phyloP scores from a whole-genome alignment of 495 filamentous ascomycete species.

The Parmelia sp. region DNA sequence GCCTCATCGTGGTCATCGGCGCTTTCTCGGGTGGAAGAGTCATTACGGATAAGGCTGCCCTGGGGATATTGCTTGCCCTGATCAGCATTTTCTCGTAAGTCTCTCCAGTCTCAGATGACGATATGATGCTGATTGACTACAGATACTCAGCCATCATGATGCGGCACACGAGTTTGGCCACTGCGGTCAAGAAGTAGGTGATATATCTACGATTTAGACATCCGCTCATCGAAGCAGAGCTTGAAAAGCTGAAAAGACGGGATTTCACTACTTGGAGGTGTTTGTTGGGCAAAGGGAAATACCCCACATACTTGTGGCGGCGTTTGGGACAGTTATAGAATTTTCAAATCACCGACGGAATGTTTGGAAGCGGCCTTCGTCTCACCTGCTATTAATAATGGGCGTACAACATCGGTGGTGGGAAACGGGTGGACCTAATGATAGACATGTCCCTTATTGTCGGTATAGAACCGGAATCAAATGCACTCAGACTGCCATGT shows the following conservation, averaged over 20 bases:
- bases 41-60: slow-evolving; percentile 24
- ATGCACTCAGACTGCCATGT: background rate
- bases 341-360: background rate
- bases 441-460: background rate
- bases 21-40: slow-evolving; percentile 22
- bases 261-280: background rate
- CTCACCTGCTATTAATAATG: background rate
- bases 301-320: background rate
- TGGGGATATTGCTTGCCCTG: slow-evolving; percentile 24
- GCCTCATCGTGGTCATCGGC: slow-evolving; percentile 38
- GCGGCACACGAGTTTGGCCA: slow-evolving; percentile 15
- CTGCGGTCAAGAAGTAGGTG: slow-evolving; percentile 1
- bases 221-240: slow-evolving; percentile 4
- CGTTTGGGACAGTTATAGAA: background rate
- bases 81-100: slow-evolving; percentile 25
- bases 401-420: background rate
- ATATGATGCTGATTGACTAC: slow-evolving; percentile 6
- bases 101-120: background rate
- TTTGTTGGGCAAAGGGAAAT: slow-evolving; percentile 14
- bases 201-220: slow-evolving; percentile 1
- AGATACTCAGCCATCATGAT: slow-evolving; percentile 26
- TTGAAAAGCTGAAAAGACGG: slow-evolving; percentile 4
- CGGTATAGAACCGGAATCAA: background rate
- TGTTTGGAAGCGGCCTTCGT: background rate
- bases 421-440: background rate